Evolutionary conservation across 2,329 filamentous ascomycete species (phyloP), one percentile per base, ranked within the genome.

Genomic region (Colletotrichum tropicicola): DNA sequence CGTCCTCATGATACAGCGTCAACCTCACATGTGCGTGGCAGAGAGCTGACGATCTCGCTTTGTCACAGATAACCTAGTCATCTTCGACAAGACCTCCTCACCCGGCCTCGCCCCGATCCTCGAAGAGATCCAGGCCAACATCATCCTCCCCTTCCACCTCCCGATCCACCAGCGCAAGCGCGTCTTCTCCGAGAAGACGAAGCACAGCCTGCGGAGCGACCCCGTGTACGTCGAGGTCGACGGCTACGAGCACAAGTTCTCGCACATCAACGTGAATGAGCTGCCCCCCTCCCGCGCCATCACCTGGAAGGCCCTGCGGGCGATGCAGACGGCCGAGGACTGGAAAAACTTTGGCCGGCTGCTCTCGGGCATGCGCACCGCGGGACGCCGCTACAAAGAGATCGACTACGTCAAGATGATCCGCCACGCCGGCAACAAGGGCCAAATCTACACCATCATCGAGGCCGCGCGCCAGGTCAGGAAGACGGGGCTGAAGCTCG

Each of bases 71-170:
- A 66, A 48, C 43, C 69, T 75, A 52, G 77, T 82, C 65, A 74
- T 84, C 60, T 89, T 89, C 72, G 73, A 78, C 7, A 78, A 81
- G 55, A 83, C 86, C 5, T 85, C 85, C 13, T 84, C 84, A 44
- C 68, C 79, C 21, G 79, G 86, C 59, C 82, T 92, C 65, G 83
- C 90, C 73, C 62, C 74, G 12, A 71, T 83, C 30, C 83, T 92
- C 66, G 73, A 76, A 41, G 75, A 71, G 21, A 82, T 91, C 72
- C 87, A 89, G 68, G 77, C 82, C 47, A 85, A 85, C 69, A 82
- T 89, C 74, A 85, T 91, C 73, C 77, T 91, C 43, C 89, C 89
- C n/a, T 77, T 82, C 30, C 85, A 88, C 72, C 85, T 92, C 27
- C 80, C 83, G 21, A 61, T 73, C 27, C 75, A 78, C 53, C 85